Evolutionary conservation across 805 yeast species (phyloP).

Genomic region (Metschnikowia proteae): DNA sequence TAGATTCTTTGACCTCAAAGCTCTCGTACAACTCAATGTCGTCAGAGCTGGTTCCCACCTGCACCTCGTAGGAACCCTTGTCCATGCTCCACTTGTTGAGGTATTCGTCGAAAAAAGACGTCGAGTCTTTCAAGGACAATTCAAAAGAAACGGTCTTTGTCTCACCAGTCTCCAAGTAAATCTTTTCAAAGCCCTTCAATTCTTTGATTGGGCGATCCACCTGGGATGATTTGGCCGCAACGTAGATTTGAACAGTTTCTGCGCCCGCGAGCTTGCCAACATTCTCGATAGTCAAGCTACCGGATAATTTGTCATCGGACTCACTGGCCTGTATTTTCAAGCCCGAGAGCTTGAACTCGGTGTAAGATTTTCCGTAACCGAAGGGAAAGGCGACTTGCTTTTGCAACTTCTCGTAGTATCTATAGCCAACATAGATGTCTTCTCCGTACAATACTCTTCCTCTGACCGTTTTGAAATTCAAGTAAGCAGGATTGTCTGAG

Average conservation of each 20-base stretch:
- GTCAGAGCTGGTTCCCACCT: constrained; percentile 42
- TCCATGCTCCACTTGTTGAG: constrained; percentile 49
- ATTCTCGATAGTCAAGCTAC: constrained; percentile 43
- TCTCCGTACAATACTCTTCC: constrained; percentile 61
- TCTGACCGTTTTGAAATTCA: constrained; percentile 48
- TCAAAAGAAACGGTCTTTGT: constrained; percentile 32
- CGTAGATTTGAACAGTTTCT: constrained; percentile 55
- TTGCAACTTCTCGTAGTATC: constrained; percentile 53
- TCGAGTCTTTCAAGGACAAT: constrained; percentile 46
- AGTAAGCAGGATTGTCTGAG: constrained; percentile 55
- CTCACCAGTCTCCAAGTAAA: constrained; percentile 44
- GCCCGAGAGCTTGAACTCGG: constrained; percentile 43
- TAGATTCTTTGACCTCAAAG: constrained; percentile 7
- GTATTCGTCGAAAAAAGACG: constrained; percentile 52
- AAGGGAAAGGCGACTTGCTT: constrained; percentile 53
- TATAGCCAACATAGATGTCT: constrained; percentile 62
- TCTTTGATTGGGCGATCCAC: constrained; percentile 55
- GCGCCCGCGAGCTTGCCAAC: constrained; percentile 48
- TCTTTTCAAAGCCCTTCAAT: constrained; percentile 55
- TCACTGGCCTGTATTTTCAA: constrained; percentile 26
- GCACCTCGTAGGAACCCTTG: constrained; percentile 47
- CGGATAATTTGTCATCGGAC: constrained; percentile 26
- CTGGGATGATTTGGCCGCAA: constrained; percentile 35
- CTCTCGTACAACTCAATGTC: constrained; percentile 18
- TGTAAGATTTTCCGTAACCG: constrained; percentile 61